A percentile compares a stretch with the other conserved stretches of the same genome.
phyloP scores from a whole-genome alignment of 2,329 filamentous ascomycete genomes.

The Cladosporium sp. region DNA sequence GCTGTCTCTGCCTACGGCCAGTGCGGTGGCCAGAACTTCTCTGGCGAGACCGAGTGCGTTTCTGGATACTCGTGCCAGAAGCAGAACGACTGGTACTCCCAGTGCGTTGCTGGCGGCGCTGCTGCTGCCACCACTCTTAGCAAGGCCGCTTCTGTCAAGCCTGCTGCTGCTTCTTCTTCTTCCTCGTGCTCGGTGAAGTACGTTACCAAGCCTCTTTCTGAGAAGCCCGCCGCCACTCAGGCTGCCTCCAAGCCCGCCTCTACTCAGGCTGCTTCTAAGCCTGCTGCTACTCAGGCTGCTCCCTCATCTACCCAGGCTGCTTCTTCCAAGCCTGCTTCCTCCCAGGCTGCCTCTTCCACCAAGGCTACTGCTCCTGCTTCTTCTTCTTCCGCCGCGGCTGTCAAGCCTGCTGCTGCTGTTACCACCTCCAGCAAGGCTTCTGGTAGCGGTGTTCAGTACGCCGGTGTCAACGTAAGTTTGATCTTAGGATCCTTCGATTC shows the following conservation, averaged over 20 bases:
- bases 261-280: not conserved
- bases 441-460: conserved; percentile 33
- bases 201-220: not conserved
- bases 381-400: conserved; percentile 25
- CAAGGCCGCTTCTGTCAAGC: not conserved
- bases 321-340: conserved; percentile 27
- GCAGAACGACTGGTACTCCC: conserved; percentile 37
- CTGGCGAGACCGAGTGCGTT: conserved; percentile 35
- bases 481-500: not conserved
- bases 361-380: conserved; percentile 22
- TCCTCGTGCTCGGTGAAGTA: not conserved
- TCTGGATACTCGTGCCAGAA: conserved; percentile 35
- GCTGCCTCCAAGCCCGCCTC: not conserved
- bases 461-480: conserved; percentile 33
- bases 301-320: conserved; percentile 4
- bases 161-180: not conserved
- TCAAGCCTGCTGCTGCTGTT: conserved; percentile 20
- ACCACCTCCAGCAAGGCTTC: conserved; percentile 21
- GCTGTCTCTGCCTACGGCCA: conserved; percentile 27
- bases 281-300: conserved; percentile 24
- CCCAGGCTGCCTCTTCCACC: conserved; percentile 26
- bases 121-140: not conserved
- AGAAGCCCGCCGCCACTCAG: not conserved
- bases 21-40: conserved; percentile 36
- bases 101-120: conserved; percentile 30